phyloP scores from a whole-genome alignment of 495 filamentous ascomycete genomes.

The Tuber calosporum region DNA sequence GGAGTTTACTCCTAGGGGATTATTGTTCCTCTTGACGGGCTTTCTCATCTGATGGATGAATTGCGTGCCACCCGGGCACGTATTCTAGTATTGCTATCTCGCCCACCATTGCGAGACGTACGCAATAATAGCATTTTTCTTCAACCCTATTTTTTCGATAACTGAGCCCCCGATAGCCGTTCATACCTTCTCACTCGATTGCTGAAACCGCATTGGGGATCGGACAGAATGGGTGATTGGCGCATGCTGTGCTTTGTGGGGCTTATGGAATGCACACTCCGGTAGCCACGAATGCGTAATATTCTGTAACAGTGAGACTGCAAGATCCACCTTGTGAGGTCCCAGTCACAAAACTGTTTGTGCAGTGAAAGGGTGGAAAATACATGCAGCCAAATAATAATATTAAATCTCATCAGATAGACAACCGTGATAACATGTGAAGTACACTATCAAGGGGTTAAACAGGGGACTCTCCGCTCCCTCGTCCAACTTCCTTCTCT shows the following conservation, averaged over 20 bases:
- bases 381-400: neutral
- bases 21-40: neutral
- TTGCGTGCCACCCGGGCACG: neutral
- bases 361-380: neutral
- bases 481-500: slow-evolving; percentile 22
- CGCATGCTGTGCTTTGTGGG: neutral
- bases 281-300: neutral
- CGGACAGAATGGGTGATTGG: neutral
- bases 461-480: slow-evolving; percentile 18
- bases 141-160: neutral
- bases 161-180: neutral
- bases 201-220: neutral
- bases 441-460: neutral
- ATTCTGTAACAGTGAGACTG: neutral
- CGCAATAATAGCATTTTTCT: neutral
- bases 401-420: neutral
- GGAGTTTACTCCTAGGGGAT: neutral
- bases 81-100: neutral
- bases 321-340: neutral
- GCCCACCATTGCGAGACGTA: neutral
- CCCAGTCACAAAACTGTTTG: neutral
- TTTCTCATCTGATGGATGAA: neutral
- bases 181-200: neutral
- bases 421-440: neutral
- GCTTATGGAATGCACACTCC: neutral